These are phyloP conservation scores for Evernia prunastri DNA, from an alignment of 495 filamentous ascomycete species.

Conservation along the genomic window DNA sequence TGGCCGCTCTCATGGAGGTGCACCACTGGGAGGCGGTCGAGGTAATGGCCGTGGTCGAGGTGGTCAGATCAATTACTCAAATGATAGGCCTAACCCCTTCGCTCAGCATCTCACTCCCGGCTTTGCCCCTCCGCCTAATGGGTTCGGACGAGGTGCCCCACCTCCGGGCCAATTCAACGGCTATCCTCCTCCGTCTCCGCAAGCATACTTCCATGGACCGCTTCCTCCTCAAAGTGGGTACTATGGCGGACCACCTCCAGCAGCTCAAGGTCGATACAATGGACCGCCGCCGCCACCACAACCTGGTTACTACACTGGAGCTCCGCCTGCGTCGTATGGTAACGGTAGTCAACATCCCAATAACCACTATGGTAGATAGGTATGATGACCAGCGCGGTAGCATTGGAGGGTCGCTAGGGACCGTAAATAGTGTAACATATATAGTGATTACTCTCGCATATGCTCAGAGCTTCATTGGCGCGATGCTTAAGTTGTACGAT, in stretches of 20 bases:
- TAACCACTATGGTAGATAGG: conserved; percentile 8
- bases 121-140: conserved; percentile 36
- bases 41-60: conserved; percentile 43
- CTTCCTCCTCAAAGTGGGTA: conserved; percentile 13
- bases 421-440: not conserved
- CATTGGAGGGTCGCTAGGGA: not conserved
- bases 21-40: conserved; percentile 45
- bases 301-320: conserved; percentile 8
- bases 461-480: not conserved
- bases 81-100: conserved; percentile 46
- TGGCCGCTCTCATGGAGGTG: conserved; percentile 60
- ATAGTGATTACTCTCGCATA: not conserved
- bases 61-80: conserved; percentile 44
- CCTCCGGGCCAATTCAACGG: conserved; percentile 15
- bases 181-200: conserved; percentile 12
- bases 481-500: not conserved
- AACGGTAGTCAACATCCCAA: conserved; percentile 5
- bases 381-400: not conserved
- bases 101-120: conserved; percentile 48
- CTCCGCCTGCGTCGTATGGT: conserved; percentile 14
- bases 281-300: conserved; percentile 19
- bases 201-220: conserved; percentile 10
- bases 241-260: conserved; percentile 18
- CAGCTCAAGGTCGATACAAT: conserved; percentile 10
- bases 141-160: conserved; percentile 18